Conservation (phyloP, 371 early-diverging fungal genomes). For the Circinella umbellata region DNA sequence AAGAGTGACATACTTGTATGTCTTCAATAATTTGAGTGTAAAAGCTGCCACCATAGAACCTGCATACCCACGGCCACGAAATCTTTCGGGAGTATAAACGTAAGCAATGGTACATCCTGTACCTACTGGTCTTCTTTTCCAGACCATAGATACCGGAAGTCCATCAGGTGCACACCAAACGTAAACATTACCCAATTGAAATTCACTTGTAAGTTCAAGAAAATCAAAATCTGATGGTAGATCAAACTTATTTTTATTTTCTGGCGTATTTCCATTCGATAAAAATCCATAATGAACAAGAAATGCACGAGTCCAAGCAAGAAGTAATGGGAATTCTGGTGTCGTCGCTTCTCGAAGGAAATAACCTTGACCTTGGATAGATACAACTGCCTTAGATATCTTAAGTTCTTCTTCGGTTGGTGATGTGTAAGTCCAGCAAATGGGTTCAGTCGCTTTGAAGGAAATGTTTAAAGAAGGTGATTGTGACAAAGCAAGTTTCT, state of each 20-base stretch:
- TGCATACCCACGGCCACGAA: conserved; percentile 11
- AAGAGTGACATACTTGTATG: conserved; percentile 8
- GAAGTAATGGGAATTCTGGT: not conserved
- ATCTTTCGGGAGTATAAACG: conserved; percentile 5
- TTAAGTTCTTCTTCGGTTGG: not conserved
- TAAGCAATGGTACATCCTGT: conserved; percentile 7
- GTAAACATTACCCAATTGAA: not conserved
- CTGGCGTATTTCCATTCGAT: not conserved
- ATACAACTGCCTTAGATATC: not conserved
- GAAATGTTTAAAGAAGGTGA: no score
- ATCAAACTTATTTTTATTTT: not conserved
- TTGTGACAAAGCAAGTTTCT: not conserved
- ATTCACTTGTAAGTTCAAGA: not conserved
- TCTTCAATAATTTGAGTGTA: not conserved
- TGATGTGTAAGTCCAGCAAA: not conserved
- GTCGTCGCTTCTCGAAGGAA: not conserved
- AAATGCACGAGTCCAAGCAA: not conserved
- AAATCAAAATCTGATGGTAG: not conserved
- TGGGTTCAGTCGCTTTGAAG: no score
- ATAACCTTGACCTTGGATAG: not conserved
- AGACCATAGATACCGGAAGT: conserved; percentile 3
- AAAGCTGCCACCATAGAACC: conserved; percentile 3
- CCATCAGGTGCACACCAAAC: not conserved
- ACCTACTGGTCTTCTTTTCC: not conserved
- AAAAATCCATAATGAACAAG: not conserved